Conservation (phyloP, 495 filamentous ascomycete genomes). For the Peziza echinospora region DNA sequence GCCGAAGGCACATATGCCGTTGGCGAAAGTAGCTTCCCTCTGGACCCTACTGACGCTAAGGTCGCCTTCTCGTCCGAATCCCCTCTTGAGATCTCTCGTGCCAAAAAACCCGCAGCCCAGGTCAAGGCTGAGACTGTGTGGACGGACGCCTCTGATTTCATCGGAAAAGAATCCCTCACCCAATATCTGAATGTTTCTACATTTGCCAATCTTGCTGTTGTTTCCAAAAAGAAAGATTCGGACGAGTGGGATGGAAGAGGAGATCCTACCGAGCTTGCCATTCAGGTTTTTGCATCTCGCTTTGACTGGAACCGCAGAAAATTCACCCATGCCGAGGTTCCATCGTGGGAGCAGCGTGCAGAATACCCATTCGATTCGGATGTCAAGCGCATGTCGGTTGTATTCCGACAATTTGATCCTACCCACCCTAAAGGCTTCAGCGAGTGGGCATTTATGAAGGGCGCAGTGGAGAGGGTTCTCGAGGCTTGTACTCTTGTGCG, state of each 20-base stretch:
- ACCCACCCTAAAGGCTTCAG: slow-evolving; percentile 17
- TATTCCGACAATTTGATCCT: slow-evolving; percentile 26
- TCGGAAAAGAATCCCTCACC: slow-evolving; percentile 22
- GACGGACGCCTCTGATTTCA: slow-evolving; percentile 21
- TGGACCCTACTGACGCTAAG: slow-evolving; percentile 34
- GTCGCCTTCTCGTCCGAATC: slow-evolving; percentile 24
- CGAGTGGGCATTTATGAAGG: slow-evolving; percentile 36
- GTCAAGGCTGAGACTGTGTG: slow-evolving; percentile 7
- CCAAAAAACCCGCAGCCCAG: slow-evolving; percentile 14
- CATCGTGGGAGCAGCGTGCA: slow-evolving; percentile 33
- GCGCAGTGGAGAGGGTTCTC: slow-evolving; percentile 41
- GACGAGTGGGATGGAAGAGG: slow-evolving; percentile 39
- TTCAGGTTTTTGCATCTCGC: slow-evolving; percentile 44
- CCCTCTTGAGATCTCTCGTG: slow-evolving; percentile 21
- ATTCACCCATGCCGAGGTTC: slow-evolving; percentile 29
- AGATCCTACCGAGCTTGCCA: slow-evolving; percentile 48
- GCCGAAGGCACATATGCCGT: slow-evolving; percentile 38
- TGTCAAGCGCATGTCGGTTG: slow-evolving; percentile 48
- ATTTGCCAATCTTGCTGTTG: slow-evolving; percentile 42
- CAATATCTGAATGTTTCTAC: slow-evolving; percentile 39
- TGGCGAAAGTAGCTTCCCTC: slow-evolving; percentile 31
- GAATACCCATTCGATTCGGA: slow-evolving; percentile 48
- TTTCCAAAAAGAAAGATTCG: slow-evolving; percentile 26
- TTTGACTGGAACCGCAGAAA: slow-evolving; percentile 37
- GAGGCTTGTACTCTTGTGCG: slow-evolving; percentile 29